Evolutionary conservation across 2,329 filamentous ascomycete species (phyloP).

Genomic region (Botrytis hyacinthi): DNA sequence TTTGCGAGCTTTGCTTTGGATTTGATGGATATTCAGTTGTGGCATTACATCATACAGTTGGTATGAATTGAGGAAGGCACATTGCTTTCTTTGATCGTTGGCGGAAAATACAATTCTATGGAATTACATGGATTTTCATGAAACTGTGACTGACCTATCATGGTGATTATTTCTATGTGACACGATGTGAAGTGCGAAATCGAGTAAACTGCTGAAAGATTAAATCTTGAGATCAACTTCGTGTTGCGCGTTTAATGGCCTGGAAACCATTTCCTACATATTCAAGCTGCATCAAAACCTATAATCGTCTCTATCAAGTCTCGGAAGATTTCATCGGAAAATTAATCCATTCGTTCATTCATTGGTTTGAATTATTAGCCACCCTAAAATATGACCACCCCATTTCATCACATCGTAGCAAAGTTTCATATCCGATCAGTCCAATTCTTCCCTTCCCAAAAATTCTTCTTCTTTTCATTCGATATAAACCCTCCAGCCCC

Average conservation of each 20-base stretch:
- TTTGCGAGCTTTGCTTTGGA: slow-evolving; percentile 2
- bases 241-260: neutral
- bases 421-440: neutral
- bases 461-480: neutral
- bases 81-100: neutral
- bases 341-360: neutral
- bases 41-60: neutral
- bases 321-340: neutral
- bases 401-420: neutral
- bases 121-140: neutral
- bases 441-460: neutral
- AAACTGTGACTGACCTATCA: neutral
- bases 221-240: neutral
- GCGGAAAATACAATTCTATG: neutral
- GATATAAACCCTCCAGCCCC: neutral
- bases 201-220: neutral
- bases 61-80: neutral
- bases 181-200: neutral
- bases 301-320: neutral
- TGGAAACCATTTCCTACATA: neutral
- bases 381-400: neutral
- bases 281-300: neutral
- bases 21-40: neutral
- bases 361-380: neutral
- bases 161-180: neutral